Evolutionary conservation across 73 alveolate species (phyloP).

Genomic region (Paramecium bursaria): DNA sequence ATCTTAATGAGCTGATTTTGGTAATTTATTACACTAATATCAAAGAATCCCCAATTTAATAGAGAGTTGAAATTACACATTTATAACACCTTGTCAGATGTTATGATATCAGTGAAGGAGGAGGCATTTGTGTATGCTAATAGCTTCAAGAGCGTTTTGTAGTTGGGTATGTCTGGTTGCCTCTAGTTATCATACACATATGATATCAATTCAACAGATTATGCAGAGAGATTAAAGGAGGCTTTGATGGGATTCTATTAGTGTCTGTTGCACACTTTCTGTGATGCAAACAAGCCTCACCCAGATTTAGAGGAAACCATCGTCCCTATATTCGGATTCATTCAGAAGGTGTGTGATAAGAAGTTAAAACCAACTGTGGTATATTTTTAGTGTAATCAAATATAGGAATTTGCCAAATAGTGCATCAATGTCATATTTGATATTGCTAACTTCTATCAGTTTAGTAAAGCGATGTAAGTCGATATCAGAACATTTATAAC

Average conservation of each 20-base stretch:
- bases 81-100: conserved; percentile 34
- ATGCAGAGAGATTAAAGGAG: conserved; percentile 46
- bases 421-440: conserved; percentile 23
- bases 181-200: neutral
- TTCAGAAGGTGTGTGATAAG: conserved; percentile 11
- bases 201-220: neutral
- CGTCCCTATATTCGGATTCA: conserved; percentile 5
- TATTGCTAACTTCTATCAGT: conserved; percentile 12
- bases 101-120: conserved; percentile 9
- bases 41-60: conserved; percentile 38
- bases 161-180: conserved; percentile 30
- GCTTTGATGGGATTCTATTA: conserved; percentile 24
- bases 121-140: neutral
- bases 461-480: neutral
- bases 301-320: conserved; percentile 12
- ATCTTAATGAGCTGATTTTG: conserved; percentile 13
- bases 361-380: conserved; percentile 52
- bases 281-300: conserved; percentile 5
- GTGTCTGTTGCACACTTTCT: conserved; percentile 35
- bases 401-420: conserved; percentile 34
- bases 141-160: neutral
- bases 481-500: neutral
- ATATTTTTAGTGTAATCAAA: neutral
- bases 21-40: neutral
- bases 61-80: conserved; percentile 27